Evolutionary conservation across 2,329 filamentous ascomycete genomes (phyloP), one percentile per base, ranked within the genome.

Genomic region (Verticillium tricorpus): DNA sequence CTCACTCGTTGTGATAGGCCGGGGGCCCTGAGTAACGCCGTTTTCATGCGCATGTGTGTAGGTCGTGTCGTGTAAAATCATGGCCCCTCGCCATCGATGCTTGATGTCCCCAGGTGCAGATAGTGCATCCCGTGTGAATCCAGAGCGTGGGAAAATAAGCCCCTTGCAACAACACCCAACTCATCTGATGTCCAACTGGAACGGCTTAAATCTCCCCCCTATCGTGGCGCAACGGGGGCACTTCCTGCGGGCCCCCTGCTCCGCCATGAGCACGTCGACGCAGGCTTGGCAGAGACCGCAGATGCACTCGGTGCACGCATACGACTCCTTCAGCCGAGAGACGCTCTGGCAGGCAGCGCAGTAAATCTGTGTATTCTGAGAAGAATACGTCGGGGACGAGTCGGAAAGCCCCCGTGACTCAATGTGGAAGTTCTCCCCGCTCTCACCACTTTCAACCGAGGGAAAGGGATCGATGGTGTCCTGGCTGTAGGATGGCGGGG

Each of bases 271-370:
- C 37, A 91, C 86, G 69, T 93, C 89, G 62, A 97, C 92, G 70
- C 94, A 98, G 63, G 92, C 87, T 66, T 89, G 87, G 75, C 95
- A 98, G 58, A 98, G 84, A 17, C 93, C 94, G 73, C 92, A 96
- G 66, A 98, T 96, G 74, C 95, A 98, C 75, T 97, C 93, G 1
- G 93, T 97, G 74, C 94, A 98, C 25, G 94, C 94, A 71, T 93
- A 97, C 37, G 92, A 95, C 69, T 94, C 90, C 70, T 88, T 89
- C 31, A 98, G 79, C 12, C 89, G 79, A 59, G 89, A 93, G 19
- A 93, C 81, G 40, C 89, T 86, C 66, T 91, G 88, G 72, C 94
- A 98, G 57, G 90, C 91, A 22, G 93, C 91, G 73, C 94, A 98
- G 73, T 96, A 97, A 52, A 98, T 96, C 72, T 96, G 91, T 3